Evolutionary conservation across 768 basidiomycete genomes (phyloP), one percentile per base, ranked within the genome.

Genomic region (Collybiopsis luxurians): DNA sequence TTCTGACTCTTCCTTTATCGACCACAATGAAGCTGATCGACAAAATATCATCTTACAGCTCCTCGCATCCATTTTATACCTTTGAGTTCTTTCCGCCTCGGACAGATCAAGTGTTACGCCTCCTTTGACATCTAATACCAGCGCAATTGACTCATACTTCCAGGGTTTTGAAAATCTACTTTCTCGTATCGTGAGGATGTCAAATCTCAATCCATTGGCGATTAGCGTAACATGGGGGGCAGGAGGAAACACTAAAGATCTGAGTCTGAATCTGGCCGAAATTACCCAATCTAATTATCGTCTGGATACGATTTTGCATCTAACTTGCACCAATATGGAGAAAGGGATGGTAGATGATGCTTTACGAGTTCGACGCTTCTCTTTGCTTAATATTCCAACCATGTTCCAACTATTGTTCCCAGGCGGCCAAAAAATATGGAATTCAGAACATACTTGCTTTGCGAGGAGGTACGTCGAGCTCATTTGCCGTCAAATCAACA

Each of bases 71-170:
- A 0, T 96, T 92, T 73, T 97, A 86, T 67, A 93, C 91, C 0
- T 92, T 96, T 70, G 96, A 98, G 70, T 97, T 97, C 80, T 98
- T 98, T 67, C 96, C 96, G 13, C 96, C 96, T 12, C 83, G 92
- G 57, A 98, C 96, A 47, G 89, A 92, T 70, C 87, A 92, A 80
- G 91, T 89, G 62, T 28, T 66, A 59, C 17, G 24, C 30, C 54
- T 19, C 39, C 24, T 43, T 49, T 49, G 60, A 55, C 51, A 38
- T 52, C 24, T 49, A 12, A 40, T n/a, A 30, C 24, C 21, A 38
- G 24, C 51, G 27, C 23, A 48, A 24, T 24, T 55, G 36, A 58
- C 46, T 47, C 59, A 27, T 59, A 53, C 19, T 24, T 60, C 36
- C 71, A 95, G 86, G 96, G 96, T 49, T 91, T 97, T 65, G 86